phyloP scores from a whole-genome alignment of 2,329 filamentous ascomycete species.

The Aspergillus neotritici region DNA sequence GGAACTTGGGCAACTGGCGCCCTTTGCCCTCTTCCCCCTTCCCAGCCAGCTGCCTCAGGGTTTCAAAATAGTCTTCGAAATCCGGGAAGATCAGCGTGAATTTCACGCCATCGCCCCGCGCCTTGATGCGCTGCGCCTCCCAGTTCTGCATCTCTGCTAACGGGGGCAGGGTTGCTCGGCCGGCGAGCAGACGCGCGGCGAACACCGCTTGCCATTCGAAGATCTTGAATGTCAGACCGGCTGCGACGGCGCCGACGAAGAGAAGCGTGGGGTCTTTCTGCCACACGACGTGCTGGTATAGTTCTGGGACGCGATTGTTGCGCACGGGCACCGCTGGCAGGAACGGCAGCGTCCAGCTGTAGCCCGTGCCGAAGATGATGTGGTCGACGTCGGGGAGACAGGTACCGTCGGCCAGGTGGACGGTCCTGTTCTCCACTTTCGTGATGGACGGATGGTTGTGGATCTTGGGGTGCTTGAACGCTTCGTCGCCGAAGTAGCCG shows the following conservation, averaged over 20 bases:
- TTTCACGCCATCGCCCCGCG: neutral
- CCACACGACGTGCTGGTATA: constrained; percentile 20
- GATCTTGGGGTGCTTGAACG: constrained; percentile 48
- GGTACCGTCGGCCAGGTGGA: constrained; percentile 48
- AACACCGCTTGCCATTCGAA: constrained; percentile 63
- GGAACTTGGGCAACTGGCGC: too few species aligned
- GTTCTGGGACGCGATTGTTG: constrained; percentile 14
- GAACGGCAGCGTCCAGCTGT: constrained; percentile 56
- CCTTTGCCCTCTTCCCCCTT: constrained; percentile 8
- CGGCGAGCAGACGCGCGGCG: constrained; percentile 53
- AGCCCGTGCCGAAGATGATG: constrained; percentile 60
- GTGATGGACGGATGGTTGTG: constrained; percentile 6
- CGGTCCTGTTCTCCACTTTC: constrained; percentile 38
- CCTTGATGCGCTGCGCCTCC: constrained; percentile 37
- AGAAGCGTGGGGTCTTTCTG: constrained; percentile 15
- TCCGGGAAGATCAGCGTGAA: constrained; percentile 54
- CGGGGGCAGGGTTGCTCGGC: constrained; percentile 47
- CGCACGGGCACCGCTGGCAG: constrained; percentile 38
- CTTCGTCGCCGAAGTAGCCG: constrained; percentile 50
- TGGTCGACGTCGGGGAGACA: constrained; percentile 49
- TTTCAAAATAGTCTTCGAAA: constrained; percentile 59
- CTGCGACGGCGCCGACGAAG: constrained; percentile 32
- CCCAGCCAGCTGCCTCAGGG: constrained; percentile 33
- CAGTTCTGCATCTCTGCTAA: constrained; percentile 48
- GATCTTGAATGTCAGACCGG: constrained; percentile 54